These are phyloP conservation scores for Aspergillus fijiensis DNA, from an alignment of 2,329 filamentous ascomycete species.

Conservation along the genomic window DNA sequence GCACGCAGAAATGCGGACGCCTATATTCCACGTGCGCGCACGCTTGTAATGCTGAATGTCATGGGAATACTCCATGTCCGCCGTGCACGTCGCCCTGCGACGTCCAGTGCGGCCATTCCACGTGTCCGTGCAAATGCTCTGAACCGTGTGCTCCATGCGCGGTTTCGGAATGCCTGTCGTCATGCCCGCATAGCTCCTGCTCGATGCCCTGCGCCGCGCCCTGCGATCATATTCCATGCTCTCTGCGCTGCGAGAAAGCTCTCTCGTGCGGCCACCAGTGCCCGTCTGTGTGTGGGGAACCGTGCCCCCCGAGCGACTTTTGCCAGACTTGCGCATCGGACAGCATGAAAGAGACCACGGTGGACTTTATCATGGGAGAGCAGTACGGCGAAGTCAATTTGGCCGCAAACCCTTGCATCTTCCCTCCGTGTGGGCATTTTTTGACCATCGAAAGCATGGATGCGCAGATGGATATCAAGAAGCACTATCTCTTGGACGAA, in stretches of 20 bases:
- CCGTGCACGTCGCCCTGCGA: constrained; percentile 50
- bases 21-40: constrained; percentile 58
- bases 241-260: constrained; percentile 54
- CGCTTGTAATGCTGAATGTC: constrained; percentile 53
- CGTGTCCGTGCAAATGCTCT: constrained; percentile 55
- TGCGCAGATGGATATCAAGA: constrained; percentile 55
- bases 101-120: constrained; percentile 57
- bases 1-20: constrained; percentile 50
- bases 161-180: constrained; percentile 54
- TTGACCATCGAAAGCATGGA: constrained; percentile 62
- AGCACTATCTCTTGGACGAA: constrained; percentile 30
- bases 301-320: constrained; percentile 52
- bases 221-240: constrained; percentile 67
- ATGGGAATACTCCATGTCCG: constrained; percentile 40
- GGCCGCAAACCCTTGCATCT: constrained; percentile 60
- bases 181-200: constrained; percentile 55
- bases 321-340: constrained; percentile 57
- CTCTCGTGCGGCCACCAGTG: constrained; percentile 63
- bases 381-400: constrained; percentile 60
- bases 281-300: constrained; percentile 66
- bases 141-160: constrained; percentile 64
- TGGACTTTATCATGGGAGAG: constrained; percentile 58
- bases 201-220: constrained; percentile 64
- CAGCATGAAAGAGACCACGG: constrained; percentile 47
- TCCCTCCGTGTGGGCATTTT: constrained; percentile 65